A percentile compares a stretch with the other conserved stretches of the same genome.
These are phyloP conservation scores for Populus euphratica DNA, from an alignment of 345 rosid species.

Conservation along the genomic window DNA sequence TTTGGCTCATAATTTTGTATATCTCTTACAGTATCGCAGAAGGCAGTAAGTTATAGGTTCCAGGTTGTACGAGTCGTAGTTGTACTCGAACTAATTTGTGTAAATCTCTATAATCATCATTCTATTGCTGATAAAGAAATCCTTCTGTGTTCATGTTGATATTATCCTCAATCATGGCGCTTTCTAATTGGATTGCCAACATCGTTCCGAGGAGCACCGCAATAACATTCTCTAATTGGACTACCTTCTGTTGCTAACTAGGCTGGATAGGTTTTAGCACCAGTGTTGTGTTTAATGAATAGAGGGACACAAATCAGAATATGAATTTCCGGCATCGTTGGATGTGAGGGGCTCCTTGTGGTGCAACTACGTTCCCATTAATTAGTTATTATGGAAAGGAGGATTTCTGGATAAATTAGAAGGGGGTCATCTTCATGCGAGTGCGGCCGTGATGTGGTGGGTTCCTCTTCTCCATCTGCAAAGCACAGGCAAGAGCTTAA, in stretches of 20 bases:
- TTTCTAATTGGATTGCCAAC: neutral
- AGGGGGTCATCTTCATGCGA: neutral
- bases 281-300: neutral
- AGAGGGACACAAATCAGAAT: neutral
- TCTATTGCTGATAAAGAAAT: neutral
- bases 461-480: neutral
- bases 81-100: neutral
- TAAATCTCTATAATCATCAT: neutral
- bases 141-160: neutral
- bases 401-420: neutral
- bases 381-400: neutral
- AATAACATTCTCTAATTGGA: neutral
- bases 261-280: constrained; percentile 12
- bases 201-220: neutral
- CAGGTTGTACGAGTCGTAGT: neutral
- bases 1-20: constrained; percentile 39
- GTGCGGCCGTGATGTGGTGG: neutral
- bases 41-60: constrained; percentile 12
- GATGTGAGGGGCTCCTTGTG: neutral
- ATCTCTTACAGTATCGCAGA: constrained; percentile 6
- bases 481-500: neutral
- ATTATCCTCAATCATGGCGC: neutral
- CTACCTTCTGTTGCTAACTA: neutral
- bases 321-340: neutral
- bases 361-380: neutral